Percentiles rank a stretch among this genome's conserved stretches.
phyloP scores from a whole-genome alignment of 2,329 filamentous ascomycete species.

The Epichloe glyceriae region DNA sequence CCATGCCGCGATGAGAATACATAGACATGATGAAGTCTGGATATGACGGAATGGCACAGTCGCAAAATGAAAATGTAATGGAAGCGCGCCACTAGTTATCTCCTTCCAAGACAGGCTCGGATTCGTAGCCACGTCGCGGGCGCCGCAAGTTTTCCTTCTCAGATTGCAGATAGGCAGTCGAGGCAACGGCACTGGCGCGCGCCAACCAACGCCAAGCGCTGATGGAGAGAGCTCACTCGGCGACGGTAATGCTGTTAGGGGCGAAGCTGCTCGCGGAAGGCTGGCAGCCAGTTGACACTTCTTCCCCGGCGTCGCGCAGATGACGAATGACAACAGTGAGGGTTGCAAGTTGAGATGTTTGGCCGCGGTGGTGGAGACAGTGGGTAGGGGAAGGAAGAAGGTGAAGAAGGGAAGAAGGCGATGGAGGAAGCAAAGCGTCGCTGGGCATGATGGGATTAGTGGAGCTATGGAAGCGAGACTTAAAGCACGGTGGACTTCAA shows the following conservation, averaged over 20 bases:
- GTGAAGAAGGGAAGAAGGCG: slow-evolving; percentile 13
- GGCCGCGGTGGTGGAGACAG: slow-evolving; percentile 17
- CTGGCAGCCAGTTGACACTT: neutral
- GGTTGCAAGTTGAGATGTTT: slow-evolving; percentile 7
- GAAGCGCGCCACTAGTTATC: neutral
- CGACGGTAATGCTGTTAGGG: neutral
- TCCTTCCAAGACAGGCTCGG: neutral
- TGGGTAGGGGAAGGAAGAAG: slow-evolving; percentile 13
- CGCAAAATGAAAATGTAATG: neutral
- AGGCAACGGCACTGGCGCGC: neutral
- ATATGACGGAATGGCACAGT: neutral
- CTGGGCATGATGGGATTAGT: slow-evolving; percentile 14
- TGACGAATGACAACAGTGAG: slow-evolving; percentile 7
- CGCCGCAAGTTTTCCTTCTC: neutral
- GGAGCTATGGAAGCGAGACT: slow-evolving; percentile 11
- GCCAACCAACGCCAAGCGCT: neutral
- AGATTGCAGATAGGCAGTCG: neutral
- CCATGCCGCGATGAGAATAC: slow-evolving; percentile 85
- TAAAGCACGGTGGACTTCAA: neutral
- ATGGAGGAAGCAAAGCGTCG: slow-evolving; percentile 13
- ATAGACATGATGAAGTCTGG: slow-evolving; percentile 45
- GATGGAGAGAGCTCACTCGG: neutral
- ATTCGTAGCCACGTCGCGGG: neutral
- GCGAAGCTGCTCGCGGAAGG: neutral
- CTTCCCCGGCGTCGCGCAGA: neutral